Evolutionary conservation across 116 monocot genomes (phyloP).

Genomic region (Zostera marina): DNA sequence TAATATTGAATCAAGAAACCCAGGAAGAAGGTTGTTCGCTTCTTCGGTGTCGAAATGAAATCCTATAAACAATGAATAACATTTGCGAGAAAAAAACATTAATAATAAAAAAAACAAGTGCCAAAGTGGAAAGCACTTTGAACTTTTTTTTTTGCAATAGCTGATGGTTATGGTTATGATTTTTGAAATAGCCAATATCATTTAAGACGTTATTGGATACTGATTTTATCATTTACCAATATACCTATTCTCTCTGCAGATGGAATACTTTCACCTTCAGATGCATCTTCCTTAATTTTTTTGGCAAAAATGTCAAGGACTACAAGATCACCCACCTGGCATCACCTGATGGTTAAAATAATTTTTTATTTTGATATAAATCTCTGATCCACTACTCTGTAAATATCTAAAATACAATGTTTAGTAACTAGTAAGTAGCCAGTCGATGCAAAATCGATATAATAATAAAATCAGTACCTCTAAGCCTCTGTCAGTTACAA

Average conservation of each 20-base stretch:
- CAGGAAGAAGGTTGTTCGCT: slow-evolving; percentile 65
- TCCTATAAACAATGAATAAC: slow-evolving; percentile 28
- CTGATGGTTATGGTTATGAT: no score
- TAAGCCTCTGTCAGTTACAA: slow-evolving; percentile 85
- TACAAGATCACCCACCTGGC: slow-evolving; percentile 76
- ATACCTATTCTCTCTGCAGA: slow-evolving; percentile 79
- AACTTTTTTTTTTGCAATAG: no score
- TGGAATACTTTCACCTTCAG: slow-evolving; percentile 61
- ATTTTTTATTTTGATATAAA: no score
- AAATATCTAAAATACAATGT: no score
- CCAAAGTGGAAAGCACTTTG: no score
- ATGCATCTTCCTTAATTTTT: slow-evolving; percentile 32
- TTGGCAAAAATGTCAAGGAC: slow-evolving; percentile 83
- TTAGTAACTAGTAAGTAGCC: no score
- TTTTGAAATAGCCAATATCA: no score
- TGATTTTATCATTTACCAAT: no score
- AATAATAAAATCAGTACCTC: slow-evolving; percentile 26
- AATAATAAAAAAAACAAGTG: neutral
- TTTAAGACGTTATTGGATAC: no score
- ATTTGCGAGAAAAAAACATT: neutral
- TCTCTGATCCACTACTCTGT: no score
- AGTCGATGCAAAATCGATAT: neutral
- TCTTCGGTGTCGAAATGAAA: slow-evolving; percentile 97
- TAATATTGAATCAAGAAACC: slow-evolving; percentile 73
- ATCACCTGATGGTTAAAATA: neutral